Percentiles rank a stretch among this genome's conserved stretches.
These are phyloP conservation scores for Cladosporium sp. DNA, from an alignment of 2,329 filamentous ascomycete genomes.

Conservation along the genomic window DNA sequence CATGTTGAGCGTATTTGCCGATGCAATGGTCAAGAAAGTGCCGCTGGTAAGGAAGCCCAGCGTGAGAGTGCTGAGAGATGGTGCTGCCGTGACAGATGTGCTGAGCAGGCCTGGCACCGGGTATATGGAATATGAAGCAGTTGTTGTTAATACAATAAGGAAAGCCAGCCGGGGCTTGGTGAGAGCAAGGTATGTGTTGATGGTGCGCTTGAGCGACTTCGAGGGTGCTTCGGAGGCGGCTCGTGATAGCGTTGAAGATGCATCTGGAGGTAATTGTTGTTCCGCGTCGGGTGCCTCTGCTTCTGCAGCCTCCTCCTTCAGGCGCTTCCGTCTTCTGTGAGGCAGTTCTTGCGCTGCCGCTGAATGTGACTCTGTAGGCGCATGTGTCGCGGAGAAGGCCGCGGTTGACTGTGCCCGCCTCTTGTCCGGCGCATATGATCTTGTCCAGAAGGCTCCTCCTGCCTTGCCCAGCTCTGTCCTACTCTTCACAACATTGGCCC, in stretches of 20 bases:
- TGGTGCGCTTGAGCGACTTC: conserved; percentile 62
- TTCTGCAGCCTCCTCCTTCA: conserved; percentile 35
- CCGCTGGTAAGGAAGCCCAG: conserved; percentile 85
- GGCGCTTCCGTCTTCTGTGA: conserved; percentile 38
- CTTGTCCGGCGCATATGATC: conserved; percentile 19
- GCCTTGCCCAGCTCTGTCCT: conserved; percentile 13
- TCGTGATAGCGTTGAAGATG: conserved; percentile 61
- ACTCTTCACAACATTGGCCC: conserved; percentile 17
- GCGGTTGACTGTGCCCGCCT: conserved; percentile 19
- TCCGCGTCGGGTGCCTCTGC: conserved; percentile 23
- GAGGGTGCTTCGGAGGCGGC: conserved; percentile 59
- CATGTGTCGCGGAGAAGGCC: conserved; percentile 18
- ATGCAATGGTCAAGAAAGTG: conserved; percentile 84
- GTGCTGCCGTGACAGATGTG: conserved; percentile 65
- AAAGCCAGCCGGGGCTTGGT: conserved; percentile 94
- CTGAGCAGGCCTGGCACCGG: conserved; percentile 84
- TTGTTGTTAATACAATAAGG: conserved; percentile 86
- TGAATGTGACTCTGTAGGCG: conserved; percentile 11
- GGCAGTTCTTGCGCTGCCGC: conserved; percentile 32
- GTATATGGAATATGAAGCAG: conserved; percentile 88
- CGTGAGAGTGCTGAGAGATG: conserved; percentile 86
- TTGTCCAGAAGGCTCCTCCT: conserved; percentile 13
- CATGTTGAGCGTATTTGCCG: conserved; percentile 96
- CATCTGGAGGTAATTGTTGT: conserved; percentile 56
- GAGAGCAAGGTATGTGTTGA: conserved; percentile 83